Base-by-base conservation (phyloP, 768 basidiomycete genomes). In the Pisolithus microcarpus region DNA sequence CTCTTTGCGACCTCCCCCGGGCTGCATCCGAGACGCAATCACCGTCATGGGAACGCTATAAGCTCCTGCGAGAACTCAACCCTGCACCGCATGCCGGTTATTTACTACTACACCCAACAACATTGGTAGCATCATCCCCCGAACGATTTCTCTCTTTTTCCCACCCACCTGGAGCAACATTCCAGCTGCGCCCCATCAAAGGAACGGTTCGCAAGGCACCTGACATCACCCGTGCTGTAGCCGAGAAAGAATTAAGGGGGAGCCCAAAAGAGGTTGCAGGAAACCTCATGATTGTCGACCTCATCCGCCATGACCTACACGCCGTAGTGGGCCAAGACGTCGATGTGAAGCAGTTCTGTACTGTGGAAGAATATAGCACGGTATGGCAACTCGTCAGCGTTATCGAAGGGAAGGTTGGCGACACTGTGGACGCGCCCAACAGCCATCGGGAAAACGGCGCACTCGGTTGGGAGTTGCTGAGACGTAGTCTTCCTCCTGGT, bases 121-220 rank as follows among this genome's bases (percentile, higher is more conserved):
- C 84, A 5, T 68, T 96, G 18, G 69, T 96, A 43, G 86, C 86
- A 2, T 94, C 92, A 3, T 93, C 90, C 1, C 94, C 94, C 1
- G 94, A 97, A 60, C 81, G 93, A 6, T 96, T 98, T 68, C 72
- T 98, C 15, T 90, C 84, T 30, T 93, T 72, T 63, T 79, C 79
- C 18, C 76, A 83, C 48, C 76, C 80, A 10, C 85, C 85, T 1
- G 63, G 73, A 38, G 69, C 82, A 3, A 64, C 75, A 11, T 91
- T 85, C 62, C 88, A 94, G 67, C 77, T 96, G 56, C 85, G 93
- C 49, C 94, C 94, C 4, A 96, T 98, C 63, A 98, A 97, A 61
- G 94, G 94, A 7, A 96, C 94, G 1, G 74, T 91, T 24, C 80
- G 82, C 40, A 90, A 88, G 65, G 79, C 72, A 3, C 80, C 83